phyloP scores from a whole-genome alignment of 2,329 filamentous ascomycete genomes.

The Eurotiales sp. region DNA sequence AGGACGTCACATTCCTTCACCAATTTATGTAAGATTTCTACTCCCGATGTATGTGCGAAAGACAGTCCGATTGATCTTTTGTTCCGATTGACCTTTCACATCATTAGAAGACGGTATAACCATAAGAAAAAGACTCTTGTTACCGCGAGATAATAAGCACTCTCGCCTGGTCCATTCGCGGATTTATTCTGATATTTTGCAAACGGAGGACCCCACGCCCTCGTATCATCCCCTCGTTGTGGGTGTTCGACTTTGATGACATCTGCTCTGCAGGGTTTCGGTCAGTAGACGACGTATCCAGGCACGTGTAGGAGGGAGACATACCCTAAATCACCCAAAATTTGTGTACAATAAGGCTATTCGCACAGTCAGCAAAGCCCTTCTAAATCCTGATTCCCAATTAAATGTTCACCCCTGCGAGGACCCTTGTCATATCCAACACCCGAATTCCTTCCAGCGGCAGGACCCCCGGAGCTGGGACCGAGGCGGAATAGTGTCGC shows the following conservation, averaged over 20 bases:
- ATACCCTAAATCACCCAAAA: slow-evolving; percentile 92
- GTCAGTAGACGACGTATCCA: slow-evolving; percentile 12
- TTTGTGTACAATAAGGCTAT: slow-evolving; percentile 95
- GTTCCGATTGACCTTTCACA: slow-evolving; percentile 79
- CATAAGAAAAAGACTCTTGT: background rate
- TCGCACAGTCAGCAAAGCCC: slow-evolving; percentile 13
- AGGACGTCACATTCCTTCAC: slow-evolving; percentile 83
- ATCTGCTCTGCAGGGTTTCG: slow-evolving; percentile 65
- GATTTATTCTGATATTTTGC: slow-evolving; percentile 65
- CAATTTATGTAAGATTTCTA: slow-evolving; percentile 81
- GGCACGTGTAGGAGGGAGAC: slow-evolving; percentile 23
- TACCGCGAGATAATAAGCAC: slow-evolving; percentile 90
- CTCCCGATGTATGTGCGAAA: slow-evolving; percentile 79
- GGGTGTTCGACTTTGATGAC: slow-evolving; percentile 98
- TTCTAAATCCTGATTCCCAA: background rate
- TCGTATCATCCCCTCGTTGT: slow-evolving; percentile 82
- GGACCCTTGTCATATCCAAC: slow-evolving; percentile 92
- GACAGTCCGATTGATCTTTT: slow-evolving; percentile 92
- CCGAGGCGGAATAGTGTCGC: slow-evolving; percentile 40
- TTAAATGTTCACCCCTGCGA: slow-evolving; percentile 72
- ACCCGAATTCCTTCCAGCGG: slow-evolving; percentile 85
- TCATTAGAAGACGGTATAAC: background rate
- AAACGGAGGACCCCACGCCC: slow-evolving; percentile 95
- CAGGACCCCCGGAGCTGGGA: slow-evolving; percentile 45
- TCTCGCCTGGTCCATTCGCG: slow-evolving; percentile 71